Percentiles rank a stretch among this genome's conserved stretches.
These are phyloP conservation scores for Xylaria castorea DNA, from an alignment of 495 filamentous ascomycete genomes.

Conservation along the genomic window DNA sequence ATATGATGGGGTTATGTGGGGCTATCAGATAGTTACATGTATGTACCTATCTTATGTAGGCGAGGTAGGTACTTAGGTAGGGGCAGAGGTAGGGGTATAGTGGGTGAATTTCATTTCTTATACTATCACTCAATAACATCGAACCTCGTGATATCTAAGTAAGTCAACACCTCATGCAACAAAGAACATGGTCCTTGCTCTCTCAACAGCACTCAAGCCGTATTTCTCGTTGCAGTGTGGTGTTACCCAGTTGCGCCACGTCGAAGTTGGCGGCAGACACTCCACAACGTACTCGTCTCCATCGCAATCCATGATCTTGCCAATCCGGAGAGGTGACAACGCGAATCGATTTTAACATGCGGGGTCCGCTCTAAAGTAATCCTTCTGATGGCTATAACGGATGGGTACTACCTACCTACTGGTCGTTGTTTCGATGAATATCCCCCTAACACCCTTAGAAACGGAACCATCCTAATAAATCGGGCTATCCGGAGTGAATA, in stretches of 20 bases:
- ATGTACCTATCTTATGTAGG: background rate
- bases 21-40: background rate
- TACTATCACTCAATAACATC: too few species aligned
- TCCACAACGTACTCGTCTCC: background rate
- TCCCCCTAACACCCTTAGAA: background rate
- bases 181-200: too few species aligned
- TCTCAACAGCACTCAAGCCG: too few species aligned
- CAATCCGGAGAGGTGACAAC: background rate
- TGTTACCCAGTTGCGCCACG: background rate
- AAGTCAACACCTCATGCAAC: background rate
- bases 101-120: too few species aligned
- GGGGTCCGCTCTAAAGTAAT: background rate
- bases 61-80: too few species aligned
- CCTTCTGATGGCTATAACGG: background rate
- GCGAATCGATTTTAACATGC: background rate
- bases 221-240: background rate
- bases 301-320: background rate
- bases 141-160: too few species aligned
- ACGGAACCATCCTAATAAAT: background rate
- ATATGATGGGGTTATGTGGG: constrained; percentile 17
- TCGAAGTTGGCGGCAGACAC: background rate
- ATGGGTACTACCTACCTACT: background rate
- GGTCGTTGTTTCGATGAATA: too few species aligned
- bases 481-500: background rate
- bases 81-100: too few species aligned